phyloP scores from a whole-genome alignment of 148 eudicot genomes.

The Rheum nobile region DNA sequence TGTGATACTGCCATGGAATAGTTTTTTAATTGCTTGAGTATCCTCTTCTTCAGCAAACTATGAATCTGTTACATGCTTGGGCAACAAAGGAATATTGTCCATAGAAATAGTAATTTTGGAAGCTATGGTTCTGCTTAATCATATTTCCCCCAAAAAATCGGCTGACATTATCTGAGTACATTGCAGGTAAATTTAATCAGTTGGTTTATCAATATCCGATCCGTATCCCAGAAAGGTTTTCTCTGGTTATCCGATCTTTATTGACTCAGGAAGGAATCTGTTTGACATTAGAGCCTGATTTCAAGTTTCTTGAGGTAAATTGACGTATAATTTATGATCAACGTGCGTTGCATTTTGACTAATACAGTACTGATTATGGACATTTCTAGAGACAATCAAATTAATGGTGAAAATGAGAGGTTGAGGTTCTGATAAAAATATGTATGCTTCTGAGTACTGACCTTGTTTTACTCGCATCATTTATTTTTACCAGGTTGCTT shows the following conservation, averaged over 20 bases:
- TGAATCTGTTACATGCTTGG: not conserved
- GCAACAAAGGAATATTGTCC: not conserved
- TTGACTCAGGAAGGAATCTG: constrained; percentile 99
- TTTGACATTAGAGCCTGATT: constrained; percentile 79
- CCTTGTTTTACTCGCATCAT: not conserved
- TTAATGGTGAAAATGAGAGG: not conserved
- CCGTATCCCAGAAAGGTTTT: constrained; percentile 96
- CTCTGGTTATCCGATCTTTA: constrained; percentile 91
- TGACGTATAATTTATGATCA: not conserved
- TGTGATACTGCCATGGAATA: not conserved
- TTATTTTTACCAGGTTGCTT: constrained; percentile 59
- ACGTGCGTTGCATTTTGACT: not conserved
- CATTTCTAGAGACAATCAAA: not conserved
- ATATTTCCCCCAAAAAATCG: not conserved
- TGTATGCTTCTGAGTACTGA: not conserved
- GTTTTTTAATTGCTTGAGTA: not conserved
- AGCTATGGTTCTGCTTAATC: not conserved
- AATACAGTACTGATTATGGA: not conserved
- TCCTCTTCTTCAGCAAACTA: not conserved
- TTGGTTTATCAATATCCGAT: constrained; percentile 95
- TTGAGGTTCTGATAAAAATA: not conserved
- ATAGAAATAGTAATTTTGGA: not conserved
- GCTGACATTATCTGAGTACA: not conserved
- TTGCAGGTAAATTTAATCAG: constrained; percentile 93
- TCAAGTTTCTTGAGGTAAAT: constrained; percentile 93